These are phyloP conservation scores for Nitzschia inconspicua DNA, from an alignment of 108 stramenopile genomes.

Conservation along the genomic window DNA sequence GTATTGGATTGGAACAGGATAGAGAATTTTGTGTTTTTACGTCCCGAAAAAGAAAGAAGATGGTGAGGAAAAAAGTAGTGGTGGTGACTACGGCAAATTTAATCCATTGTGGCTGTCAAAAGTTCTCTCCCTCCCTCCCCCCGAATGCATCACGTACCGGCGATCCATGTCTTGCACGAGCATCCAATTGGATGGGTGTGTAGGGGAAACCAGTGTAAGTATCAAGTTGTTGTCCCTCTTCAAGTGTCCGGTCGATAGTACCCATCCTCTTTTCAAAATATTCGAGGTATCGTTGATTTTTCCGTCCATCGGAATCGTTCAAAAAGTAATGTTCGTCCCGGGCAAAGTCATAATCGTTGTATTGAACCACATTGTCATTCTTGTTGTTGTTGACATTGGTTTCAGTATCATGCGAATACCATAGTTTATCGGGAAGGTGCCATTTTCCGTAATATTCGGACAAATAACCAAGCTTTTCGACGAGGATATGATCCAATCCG, in stretches of 20 bases:
- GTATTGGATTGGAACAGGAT: no score
- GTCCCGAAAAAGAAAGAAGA: no score
- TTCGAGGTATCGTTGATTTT: slow-evolving; percentile 3
- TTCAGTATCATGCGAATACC: neutral
- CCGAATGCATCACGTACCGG: no score
- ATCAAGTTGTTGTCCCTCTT: slow-evolving; percentile 9
- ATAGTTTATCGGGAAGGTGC: slow-evolving; percentile 4
- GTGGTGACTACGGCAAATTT: no score
- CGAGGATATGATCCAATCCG: slow-evolving; percentile 22
- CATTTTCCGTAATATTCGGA: slow-evolving; percentile 33
- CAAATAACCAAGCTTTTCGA: slow-evolving; percentile 11
- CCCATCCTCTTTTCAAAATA: slow-evolving; percentile 1
- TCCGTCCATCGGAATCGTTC: neutral
- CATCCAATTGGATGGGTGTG: slow-evolving; percentile 18
- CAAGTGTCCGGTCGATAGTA: neutral
- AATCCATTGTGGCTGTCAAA: no score
- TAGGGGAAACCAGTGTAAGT: slow-evolving; percentile 6
- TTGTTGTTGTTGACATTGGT: no score
- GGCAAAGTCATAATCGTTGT: slow-evolving; percentile 11
- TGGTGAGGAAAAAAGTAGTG: no score
- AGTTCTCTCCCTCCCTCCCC: no score
- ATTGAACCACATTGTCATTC: neutral
- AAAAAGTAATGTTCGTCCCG: neutral
- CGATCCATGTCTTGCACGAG: neutral
- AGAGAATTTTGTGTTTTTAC: no score